phyloP scores from a whole-genome alignment of 73 alveolate species.

The Paramecium bursaria region DNA sequence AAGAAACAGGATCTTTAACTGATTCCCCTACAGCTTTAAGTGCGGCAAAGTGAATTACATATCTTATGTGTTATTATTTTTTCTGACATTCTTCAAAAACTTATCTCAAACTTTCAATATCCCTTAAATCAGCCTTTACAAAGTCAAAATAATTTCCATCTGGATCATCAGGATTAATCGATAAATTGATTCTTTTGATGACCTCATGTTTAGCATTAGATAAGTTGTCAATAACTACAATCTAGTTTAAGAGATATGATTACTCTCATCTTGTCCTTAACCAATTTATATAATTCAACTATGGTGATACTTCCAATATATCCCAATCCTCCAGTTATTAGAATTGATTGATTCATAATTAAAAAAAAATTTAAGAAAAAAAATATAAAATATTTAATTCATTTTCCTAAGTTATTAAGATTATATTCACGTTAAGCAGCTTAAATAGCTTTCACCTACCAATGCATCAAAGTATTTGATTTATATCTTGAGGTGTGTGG shows the following conservation, averaged over 20 bases:
- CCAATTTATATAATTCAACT: constrained; percentile 82
- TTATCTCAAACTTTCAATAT: constrained; percentile 30
- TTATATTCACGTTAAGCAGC: constrained; percentile 51
- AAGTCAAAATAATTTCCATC: constrained; percentile 71
- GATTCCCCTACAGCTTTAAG: constrained; percentile 97
- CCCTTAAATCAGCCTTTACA: constrained; percentile 66
- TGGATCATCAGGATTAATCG: constrained; percentile 16
- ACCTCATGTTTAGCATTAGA: constrained; percentile 79
- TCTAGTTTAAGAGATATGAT: constrained; percentile 24
- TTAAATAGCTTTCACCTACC: constrained; percentile 53
- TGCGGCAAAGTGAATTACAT: constrained; percentile 98
- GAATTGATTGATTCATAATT: too few relatives aligned
- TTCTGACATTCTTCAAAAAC: constrained; percentile 67
- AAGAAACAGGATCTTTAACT: constrained; percentile 87
- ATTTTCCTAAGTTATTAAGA: too few relatives aligned
- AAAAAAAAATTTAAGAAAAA: too few relatives aligned
- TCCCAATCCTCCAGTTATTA: constrained; percentile 99
- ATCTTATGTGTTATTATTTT: constrained; percentile 70
- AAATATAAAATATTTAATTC: too few relatives aligned
- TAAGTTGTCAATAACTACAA: constrained; percentile 88
- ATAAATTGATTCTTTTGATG: constrained; percentile 74
- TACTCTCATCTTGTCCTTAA: constrained; percentile 39
- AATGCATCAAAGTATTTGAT: constrained; percentile 28
- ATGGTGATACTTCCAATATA: constrained; percentile 96
- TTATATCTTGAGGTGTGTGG: constrained; percentile 37